These are phyloP conservation scores for Kwoniella europaea DNA, from an alignment of 768 basidiomycete species.

Conservation along the genomic window DNA sequence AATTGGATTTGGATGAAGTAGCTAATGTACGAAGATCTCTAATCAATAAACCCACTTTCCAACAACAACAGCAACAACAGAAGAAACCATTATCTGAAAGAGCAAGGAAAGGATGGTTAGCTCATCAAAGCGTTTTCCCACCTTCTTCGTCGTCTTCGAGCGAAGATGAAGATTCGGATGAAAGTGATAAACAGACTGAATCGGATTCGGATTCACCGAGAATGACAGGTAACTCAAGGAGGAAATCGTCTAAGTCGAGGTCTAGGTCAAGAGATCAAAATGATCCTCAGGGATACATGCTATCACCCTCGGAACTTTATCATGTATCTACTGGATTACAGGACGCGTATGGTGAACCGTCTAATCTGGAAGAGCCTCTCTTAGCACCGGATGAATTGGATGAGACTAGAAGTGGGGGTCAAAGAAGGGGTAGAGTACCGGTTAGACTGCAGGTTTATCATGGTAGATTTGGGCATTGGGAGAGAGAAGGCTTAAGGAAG, in stretches of 20 bases:
- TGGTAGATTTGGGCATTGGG: constrained; percentile 50
- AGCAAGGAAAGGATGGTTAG: constrained; percentile 54
- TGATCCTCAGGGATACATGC: constrained; percentile 34
- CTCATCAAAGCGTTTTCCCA: constrained; percentile 56
- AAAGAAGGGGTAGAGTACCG: constrained; percentile 32
- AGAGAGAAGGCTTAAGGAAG: constrained; percentile 47
- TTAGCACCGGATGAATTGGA: constrained; percentile 48
- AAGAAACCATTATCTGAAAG: constrained; percentile 26
- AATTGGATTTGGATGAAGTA: constrained; percentile 43
- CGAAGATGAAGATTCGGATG: constrained; percentile 19
- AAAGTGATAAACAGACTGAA: constrained; percentile 45
- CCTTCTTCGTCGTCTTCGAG: constrained; percentile 45
- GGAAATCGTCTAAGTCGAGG: constrained; percentile 11
- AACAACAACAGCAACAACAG: neutral
- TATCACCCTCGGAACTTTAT: constrained; percentile 41
- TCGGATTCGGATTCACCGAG: constrained; percentile 29
- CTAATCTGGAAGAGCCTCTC: constrained; percentile 45
- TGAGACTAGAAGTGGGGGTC: constrained; percentile 7
- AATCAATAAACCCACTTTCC: neutral
- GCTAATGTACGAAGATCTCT: constrained; percentile 35
- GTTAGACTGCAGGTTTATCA: constrained; percentile 50
- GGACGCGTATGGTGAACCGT: neutral
- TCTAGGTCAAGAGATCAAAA: constrained; percentile 24
- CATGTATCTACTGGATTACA: constrained; percentile 16
- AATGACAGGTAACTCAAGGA: constrained; percentile 38